Base-by-base conservation (phyloP, 345 rosid species). In the Ceriops decandra region DNA sequence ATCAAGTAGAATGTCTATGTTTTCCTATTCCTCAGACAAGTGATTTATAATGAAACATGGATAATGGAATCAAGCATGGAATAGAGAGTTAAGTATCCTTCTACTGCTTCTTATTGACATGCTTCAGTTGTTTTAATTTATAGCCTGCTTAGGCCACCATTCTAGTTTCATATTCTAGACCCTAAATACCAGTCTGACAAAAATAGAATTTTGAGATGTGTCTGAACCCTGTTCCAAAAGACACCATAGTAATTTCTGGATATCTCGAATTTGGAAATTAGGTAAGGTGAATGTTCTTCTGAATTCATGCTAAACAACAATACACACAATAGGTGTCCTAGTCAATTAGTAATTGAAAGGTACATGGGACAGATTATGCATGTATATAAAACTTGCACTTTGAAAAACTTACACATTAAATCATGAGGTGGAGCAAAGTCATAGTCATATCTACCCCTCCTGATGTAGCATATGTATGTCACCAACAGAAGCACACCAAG, bases 341-440 rank as follows among this genome's bases (percentile, higher is more conserved):
- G 54, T 70, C 28, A 63, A 54, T n/a, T 15, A 57, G 24, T 60
- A 72, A 16, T 65, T 2, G 2, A 35, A 1, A 53, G 9, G 61
- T 7, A 26, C 27, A 19, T n/a, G 30, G 16, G 5, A 52, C 33
- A 27, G 24, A 19, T 22, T 36, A 11, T 51, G 51, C 7, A 31
- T 3, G 33, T 0, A 27, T 5, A 33, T 21, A 22, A 63, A 52
- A 57, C 30, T 16, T 67, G 71, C 30, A 51, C 32, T 17, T 35
- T 59, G 47, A 58, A 51, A 52, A 35, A 87, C 98, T 95, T 78
- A 88, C 99, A 84, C 72, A 81, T 82, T 75, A 95, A 72, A 72
- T 92, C 99, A n/a, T 85, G 95, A n/a, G 96, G 79, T 60, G 93
- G 91, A 67, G 92, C 93, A 74, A 95, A 95, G 81, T 88, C 97